A percentile compares a stretch with the other conserved stretches of the same genome.
Evolutionary conservation across 2,329 filamentous ascomycete species (phyloP).

Genomic region (Onygenales sp.): DNA sequence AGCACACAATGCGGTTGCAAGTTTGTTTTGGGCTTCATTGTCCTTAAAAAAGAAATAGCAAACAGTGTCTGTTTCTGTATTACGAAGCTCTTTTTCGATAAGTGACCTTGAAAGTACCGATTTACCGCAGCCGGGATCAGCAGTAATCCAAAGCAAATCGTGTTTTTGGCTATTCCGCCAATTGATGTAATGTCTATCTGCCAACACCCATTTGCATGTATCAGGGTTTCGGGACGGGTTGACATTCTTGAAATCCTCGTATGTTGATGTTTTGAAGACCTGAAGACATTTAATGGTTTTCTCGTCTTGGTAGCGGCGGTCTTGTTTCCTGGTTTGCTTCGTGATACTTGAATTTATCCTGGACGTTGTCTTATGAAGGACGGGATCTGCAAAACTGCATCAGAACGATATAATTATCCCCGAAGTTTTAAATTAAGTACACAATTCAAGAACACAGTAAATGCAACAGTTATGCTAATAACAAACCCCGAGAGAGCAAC

Average conservation of each 20-base stretch:
- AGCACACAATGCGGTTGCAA: conserved; percentile 22
- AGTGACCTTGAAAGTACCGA: conserved; percentile 33
- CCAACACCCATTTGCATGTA: conserved; percentile 16
- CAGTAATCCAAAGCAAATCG: conserved; percentile 29
- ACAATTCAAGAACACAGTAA: too few species aligned
- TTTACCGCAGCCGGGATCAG: conserved; percentile 37
- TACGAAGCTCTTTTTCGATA: conserved; percentile 21
- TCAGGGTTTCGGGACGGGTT: conserved; percentile 8
- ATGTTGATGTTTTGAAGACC: conserved; percentile 2
- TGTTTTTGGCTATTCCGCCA: conserved; percentile 13
- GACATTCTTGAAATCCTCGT: conserved; percentile 13
- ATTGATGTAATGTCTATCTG: conserved; percentile 7
- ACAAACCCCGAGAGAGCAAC: too few species aligned
- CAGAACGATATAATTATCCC: too few species aligned
- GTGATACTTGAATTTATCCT: background rate
- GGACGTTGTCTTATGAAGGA: background rate
- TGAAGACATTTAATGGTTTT: background rate
- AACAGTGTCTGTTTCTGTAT: conserved; percentile 12
- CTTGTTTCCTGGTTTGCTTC: background rate
- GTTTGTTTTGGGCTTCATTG: conserved; percentile 26
- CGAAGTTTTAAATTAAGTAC: too few species aligned
- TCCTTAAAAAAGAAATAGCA: conserved; percentile 42
- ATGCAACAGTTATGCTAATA: too few species aligned
- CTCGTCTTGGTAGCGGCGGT: background rate
- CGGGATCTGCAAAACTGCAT: background rate